Percentiles rank a stretch among this genome's conserved stretches.
These are phyloP conservation scores for Zymoseptoria crescenta DNA, from an alignment of 2,329 filamentous ascomycete species.

Conservation along the genomic window DNA sequence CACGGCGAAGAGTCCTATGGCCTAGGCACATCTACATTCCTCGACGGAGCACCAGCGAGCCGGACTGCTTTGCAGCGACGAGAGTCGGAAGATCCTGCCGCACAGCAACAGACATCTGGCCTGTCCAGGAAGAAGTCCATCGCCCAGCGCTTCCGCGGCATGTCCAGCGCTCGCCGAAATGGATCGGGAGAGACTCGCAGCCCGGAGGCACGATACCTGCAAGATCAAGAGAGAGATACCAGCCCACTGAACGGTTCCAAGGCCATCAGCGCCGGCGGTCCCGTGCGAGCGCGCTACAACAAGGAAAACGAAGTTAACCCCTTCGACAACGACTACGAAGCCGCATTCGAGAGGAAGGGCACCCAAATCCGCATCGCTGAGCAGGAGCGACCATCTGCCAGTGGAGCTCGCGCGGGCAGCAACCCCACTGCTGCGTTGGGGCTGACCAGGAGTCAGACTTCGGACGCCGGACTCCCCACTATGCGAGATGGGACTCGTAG, in stretches of 20 bases:
- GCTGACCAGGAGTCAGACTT: slow-evolving; percentile 13
- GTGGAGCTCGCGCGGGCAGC: slow-evolving; percentile 39
- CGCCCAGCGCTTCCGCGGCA: slow-evolving; percentile 81
- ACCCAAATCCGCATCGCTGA: slow-evolving; percentile 49
- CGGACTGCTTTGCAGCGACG: slow-evolving; percentile 68
- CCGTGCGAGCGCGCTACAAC: slow-evolving; percentile 29
- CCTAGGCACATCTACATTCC: slow-evolving; percentile 86
- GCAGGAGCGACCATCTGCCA: slow-evolving; percentile 27
- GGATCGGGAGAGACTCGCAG: slow-evolving; percentile 29
- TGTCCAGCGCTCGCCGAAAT: slow-evolving; percentile 59
- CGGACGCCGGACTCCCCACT: slow-evolving; percentile 11
- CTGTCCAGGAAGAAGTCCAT: slow-evolving; percentile 89
- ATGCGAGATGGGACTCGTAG: slow-evolving; percentile 22
- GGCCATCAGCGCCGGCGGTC: slow-evolving; percentile 36
- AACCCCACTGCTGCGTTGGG: slow-evolving; percentile 46
- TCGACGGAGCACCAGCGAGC: slow-evolving; percentile 87
- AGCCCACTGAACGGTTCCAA: slow-evolving; percentile 20
- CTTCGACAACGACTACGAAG: slow-evolving; percentile 66
- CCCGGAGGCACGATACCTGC: slow-evolving; percentile 48
- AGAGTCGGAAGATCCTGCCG: slow-evolving; percentile 57
- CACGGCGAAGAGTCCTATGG: slow-evolving; percentile 79
- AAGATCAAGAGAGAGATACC: slow-evolving; percentile 9
- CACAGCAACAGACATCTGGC: slow-evolving; percentile 41
- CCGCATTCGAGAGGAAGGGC: slow-evolving; percentile 57
- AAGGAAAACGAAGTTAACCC: slow-evolving; percentile 54